These are phyloP conservation scores for Mycena galericulata DNA, from an alignment of 768 basidiomycete genomes.

Conservation along the genomic window DNA sequence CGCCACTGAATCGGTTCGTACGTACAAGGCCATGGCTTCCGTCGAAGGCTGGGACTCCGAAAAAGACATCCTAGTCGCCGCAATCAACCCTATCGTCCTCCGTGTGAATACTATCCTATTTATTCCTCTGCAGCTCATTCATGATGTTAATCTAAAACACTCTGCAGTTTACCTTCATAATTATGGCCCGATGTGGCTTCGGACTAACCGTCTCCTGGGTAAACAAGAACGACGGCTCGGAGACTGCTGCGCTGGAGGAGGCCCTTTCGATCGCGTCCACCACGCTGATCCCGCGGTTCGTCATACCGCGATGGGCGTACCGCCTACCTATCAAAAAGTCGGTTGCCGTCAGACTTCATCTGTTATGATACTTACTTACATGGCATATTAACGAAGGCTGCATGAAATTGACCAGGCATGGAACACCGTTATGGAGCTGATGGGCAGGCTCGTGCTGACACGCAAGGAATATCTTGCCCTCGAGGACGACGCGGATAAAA, in stretches of 20 bases:
- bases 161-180: background rate
- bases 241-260: background rate
- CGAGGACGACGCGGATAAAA: background rate
- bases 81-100: background rate
- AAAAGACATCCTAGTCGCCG: background rate
- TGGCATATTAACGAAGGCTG: background rate
- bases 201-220: background rate
- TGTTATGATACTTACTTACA: background rate
- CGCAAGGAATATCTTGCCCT: background rate
- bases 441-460: slow-evolving; percentile 3
- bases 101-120: background rate
- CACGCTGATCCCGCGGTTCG: background rate
- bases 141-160: background rate
- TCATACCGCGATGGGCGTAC: slow-evolving; percentile 1
- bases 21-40: background rate
- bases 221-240: background rate
- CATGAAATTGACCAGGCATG: slow-evolving; percentile 9
- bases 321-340: background rate
- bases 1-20: background rate
- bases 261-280: slow-evolving; percentile 1
- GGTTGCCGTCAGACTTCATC: no score
- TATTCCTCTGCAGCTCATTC: background rate
- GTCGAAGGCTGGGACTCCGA: background rate
- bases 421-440: background rate
- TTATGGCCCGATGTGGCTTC: background rate